A percentile compares a stretch with the other conserved stretches of the same genome.
Conservation (phyloP, 1,284 basidiomycete species). For the Papiliotrema flavescens region DNA sequence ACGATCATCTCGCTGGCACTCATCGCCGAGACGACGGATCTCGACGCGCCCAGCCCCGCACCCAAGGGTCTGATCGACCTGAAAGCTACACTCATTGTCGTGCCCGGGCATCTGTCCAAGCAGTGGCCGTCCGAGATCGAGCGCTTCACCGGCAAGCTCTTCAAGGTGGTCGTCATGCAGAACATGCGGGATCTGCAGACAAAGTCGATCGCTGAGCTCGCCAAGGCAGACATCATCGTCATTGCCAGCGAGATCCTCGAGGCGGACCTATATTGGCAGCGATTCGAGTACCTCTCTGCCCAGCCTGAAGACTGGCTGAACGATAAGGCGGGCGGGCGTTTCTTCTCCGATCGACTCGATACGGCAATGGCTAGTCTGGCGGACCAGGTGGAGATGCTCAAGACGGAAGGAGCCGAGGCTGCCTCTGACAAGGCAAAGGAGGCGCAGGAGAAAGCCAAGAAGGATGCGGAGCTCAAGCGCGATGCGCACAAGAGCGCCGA, state of each 20-base stretch:
- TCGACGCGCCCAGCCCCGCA: constrained; percentile 56
- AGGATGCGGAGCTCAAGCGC: constrained; percentile 36
- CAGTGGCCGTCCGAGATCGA: constrained; percentile 85
- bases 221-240: constrained; percentile 81
- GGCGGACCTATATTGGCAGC: constrained; percentile 63
- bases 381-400: constrained; percentile 63
- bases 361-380: constrained; percentile 59
- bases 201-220: constrained; percentile 69
- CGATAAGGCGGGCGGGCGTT: constrained; percentile 65
- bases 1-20: constrained; percentile 90
- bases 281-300: constrained; percentile 57
- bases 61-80: constrained; percentile 55
- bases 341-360: constrained; percentile 76
- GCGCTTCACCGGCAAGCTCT: constrained; percentile 68
- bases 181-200: constrained; percentile 70
- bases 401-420: constrained; percentile 57
- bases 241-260: constrained; percentile 83
- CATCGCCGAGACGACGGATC: constrained; percentile 60
- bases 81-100: constrained; percentile 78
- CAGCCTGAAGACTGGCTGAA: constrained; percentile 40
- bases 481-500: constrained; percentile 38
- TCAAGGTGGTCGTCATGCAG: constrained; percentile 57
- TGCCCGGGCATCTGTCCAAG: constrained; percentile 81
- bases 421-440: constrained; percentile 63
- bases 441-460: constrained; percentile 42